Evolutionary conservation across 1,284 basidiomycete species (phyloP).

Genomic region (Microbotryum lychnidis-dioicae): DNA sequence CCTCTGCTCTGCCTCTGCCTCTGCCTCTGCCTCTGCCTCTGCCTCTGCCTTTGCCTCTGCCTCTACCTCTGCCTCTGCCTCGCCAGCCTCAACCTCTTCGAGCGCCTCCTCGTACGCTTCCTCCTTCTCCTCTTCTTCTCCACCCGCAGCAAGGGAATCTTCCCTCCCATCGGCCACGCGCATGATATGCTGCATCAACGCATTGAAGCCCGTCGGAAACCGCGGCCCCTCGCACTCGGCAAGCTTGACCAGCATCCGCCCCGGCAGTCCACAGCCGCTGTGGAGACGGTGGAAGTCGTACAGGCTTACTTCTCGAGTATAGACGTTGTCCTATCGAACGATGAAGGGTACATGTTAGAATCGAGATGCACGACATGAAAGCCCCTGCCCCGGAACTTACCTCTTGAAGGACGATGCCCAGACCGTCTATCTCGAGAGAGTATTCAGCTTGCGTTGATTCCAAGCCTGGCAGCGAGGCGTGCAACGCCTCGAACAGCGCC

Average conservation of each 20-base stretch:
- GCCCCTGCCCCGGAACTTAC: slow-evolving; percentile 7
- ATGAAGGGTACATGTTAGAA: neutral
- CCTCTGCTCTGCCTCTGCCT: neutral
- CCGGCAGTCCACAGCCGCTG: slow-evolving; percentile 30
- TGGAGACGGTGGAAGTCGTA: slow-evolving; percentile 34
- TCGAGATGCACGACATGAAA: neutral
- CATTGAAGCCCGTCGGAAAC: slow-evolving; percentile 34
- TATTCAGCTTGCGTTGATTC: slow-evolving; percentile 17
- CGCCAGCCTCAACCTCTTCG: neutral
- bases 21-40: no score
- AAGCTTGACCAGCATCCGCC: slow-evolving; percentile 27
- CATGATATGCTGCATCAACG: slow-evolving; percentile 31
- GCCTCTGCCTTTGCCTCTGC: no score
- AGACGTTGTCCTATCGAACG: slow-evolving; percentile 31
- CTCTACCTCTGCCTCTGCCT: slow-evolving; percentile 4
- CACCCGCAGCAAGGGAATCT: no score
- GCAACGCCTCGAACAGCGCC: slow-evolving; percentile 15
- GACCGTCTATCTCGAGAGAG: slow-evolving; percentile 24
- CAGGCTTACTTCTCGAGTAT: slow-evolving; percentile 27
- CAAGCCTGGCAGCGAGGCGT: slow-evolving; percentile 12
- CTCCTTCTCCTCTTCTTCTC: neutral
- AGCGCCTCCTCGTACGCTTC: neutral
- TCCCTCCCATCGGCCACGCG: no score
- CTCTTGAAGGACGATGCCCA: slow-evolving; percentile 28
- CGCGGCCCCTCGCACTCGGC: slow-evolving; percentile 11